Conservation (phyloP, 2,329 filamentous ascomycete species). For the Botrytis sinoallii region DNA sequence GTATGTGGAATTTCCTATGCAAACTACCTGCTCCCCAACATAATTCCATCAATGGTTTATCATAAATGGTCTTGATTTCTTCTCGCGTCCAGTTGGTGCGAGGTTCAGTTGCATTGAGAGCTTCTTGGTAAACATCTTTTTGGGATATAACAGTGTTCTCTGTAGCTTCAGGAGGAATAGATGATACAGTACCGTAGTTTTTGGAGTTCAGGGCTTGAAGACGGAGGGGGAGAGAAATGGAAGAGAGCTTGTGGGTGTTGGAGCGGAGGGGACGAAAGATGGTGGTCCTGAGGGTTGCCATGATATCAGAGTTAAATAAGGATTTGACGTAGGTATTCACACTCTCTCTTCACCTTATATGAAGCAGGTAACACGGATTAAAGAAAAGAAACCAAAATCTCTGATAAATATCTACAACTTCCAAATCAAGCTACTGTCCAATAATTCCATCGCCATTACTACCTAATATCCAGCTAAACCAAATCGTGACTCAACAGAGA, state of each 20-base stretch:
- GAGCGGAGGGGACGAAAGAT: background rate
- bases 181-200: constrained; percentile 14
- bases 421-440: background rate
- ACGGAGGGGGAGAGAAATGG: background rate
- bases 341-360: background rate
- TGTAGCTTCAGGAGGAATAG: constrained; percentile 8
- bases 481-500: constrained; percentile 4
- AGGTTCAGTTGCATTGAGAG: constrained; percentile 58
- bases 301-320: background rate
- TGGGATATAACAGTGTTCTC: background rate
- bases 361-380: background rate
- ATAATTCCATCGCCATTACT: background rate
- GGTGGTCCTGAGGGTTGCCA: background rate
- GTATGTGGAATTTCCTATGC: constrained; percentile 82
- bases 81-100: constrained; percentile 77
- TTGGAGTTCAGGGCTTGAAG: background rate
- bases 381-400: background rate
- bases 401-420: background rate
- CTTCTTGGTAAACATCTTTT: constrained; percentile 38
- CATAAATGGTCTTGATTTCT: constrained; percentile 78
- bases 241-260: background rate
- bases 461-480: background rate
- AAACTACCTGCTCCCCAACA: constrained; percentile 68
- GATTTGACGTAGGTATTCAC: background rate
- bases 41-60: constrained; percentile 76